Base-by-base conservation (phyloP, 2,329 filamentous ascomycete species). In the Mollisiaceae sp. region DNA sequence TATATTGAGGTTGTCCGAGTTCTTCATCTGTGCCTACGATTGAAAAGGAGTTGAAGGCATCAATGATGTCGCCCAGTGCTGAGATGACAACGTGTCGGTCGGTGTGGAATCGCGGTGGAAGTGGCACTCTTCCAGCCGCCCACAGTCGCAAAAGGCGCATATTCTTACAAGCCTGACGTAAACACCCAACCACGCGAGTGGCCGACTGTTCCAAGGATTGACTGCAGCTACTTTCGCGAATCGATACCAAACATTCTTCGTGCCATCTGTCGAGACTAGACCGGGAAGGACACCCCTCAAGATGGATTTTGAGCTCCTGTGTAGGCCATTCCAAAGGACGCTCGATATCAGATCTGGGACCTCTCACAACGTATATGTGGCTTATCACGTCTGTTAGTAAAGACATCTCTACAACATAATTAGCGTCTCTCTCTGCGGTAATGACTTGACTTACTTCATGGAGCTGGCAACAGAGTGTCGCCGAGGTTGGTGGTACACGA, bases 61-160 rank as follows among this genome's bases (percentile, higher is more conserved):
- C 55, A 5, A 22, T 4, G 32, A 57, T 36, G 36, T 57, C 20
- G 20, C 24, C 18, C 15, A 57, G 18, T 1, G 55, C n/a, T 8
- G 36, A 41, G 14, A 57, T 38, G 5, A 57, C 55, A 12, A 57
- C 20, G 14, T 41, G 32, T 8, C 55, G 55, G 20, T 57, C 55
- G 5, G 5, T 57, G 9, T 12, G 55, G 3, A 14, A 14, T 8
- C n/a, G 8, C 8, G 8, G 9, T 5, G 32, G 55, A 54, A 54
- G 22, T 4, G 24, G 8, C 15, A 24, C 14, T 5, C 24, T 18
- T 14, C 50, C 22, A 54, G 27, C 24, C 18, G 22, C 24, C 22
- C 24, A 54, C 11, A 27, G 12, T n/a, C 24, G 24, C 9, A 54
- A 24, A 4, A 12, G 8, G 2, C 32, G 22, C 6, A 54, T 4